Percentiles rank a stretch among this genome's conserved stretches.
These are phyloP conservation scores for Vickermania spadyakhi DNA, from an alignment of 208 protist species.

Conservation along the genomic window DNA sequence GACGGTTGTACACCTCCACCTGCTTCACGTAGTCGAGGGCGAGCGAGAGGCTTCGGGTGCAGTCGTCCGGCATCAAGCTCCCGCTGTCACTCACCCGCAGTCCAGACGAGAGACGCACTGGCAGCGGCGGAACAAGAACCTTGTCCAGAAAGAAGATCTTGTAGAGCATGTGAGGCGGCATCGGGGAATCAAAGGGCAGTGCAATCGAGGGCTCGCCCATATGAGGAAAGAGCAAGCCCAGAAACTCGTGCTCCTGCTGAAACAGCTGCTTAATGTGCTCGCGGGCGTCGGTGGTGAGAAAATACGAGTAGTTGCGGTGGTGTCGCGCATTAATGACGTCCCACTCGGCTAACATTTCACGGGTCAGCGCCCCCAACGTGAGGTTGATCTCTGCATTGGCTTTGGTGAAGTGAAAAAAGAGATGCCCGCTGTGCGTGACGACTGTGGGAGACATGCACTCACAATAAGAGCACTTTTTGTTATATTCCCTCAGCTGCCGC, in stretches of 20 bases:
- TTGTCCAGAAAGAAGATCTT: constrained; percentile 84
- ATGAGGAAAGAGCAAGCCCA: constrained; percentile 66
- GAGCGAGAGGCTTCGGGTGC: constrained; percentile 56
- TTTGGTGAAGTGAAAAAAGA: constrained; percentile 81
- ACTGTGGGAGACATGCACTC: constrained; percentile 59
- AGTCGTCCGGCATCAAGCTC: constrained; percentile 46
- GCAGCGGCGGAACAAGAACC: constrained; percentile 76
- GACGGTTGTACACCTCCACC: constrained; percentile 71
- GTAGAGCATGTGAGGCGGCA: constrained; percentile 52
- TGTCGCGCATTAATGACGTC: constrained; percentile 46
- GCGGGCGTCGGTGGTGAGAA: constrained; percentile 35
- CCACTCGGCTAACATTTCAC: constrained; percentile 53
- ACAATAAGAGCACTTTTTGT: constrained; percentile 67
- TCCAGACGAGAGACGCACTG: constrained; percentile 71
- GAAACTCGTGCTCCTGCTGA: constrained; percentile 44
- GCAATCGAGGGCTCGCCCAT: constrained; percentile 63
- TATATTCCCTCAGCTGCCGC: constrained; percentile 42
- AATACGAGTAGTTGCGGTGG: constrained; percentile 62
- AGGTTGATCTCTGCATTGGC: constrained; percentile 51
- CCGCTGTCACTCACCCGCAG: constrained; percentile 60
- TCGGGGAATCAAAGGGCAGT: constrained; percentile 34
- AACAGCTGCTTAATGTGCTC: constrained; percentile 83
- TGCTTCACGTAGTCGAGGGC: constrained; percentile 73
- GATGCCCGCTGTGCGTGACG: constrained; percentile 61
- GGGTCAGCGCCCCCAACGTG: constrained; percentile 32